Base-by-base conservation (phyloP, 1,284 basidiomycete species). In the Melampsora larici-populina region DNA sequence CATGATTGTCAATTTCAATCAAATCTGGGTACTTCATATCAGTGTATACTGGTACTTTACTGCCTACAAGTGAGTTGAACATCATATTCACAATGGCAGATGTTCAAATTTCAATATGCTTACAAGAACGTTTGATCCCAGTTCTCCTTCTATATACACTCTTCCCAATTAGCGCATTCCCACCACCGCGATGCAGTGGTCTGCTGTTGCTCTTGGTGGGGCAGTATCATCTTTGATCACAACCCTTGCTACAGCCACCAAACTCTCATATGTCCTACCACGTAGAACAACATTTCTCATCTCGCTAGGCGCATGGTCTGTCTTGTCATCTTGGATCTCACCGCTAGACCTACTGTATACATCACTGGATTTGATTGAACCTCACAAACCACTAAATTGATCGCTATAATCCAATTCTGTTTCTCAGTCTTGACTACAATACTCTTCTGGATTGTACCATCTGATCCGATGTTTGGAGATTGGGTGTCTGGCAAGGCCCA, bases 221-320 rank as follows among this genome's bases (percentile, higher is more conserved):
- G 92, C 91, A 2, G 91, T 97, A 65, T 90, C 94, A 0, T 91
- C 93, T 0, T 82, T 92, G 78, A 96, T 97, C 86, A 96, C 95
- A 93, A 93, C 97, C 75, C 86, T 89, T 80, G 94, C 94, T 62
- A 97, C 94, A 4, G 86, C 96, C 68, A 90, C 90, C 79, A 94
- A 97, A 85, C 96, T 96, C 85, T 91, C 91, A 64, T 97, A 96
- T 86, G 94, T 97, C 94, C 94, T 0, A 92, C 93, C 2, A 96
- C 92, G 29, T 97, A 94, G 94, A 96, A 95, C 85, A 97, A 96
- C 86, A 92, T 93, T 17, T 94, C 93, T 6, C 94, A 97, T 83
- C 89, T 97, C 67, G 90, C 92, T 1, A 90, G 93, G 69, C 90
- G 94, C 6, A 86, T 96, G 24, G 81, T 93, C 63, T 95, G 96